A percentile compares a stretch with the other conserved stretches of the same genome.
These are phyloP conservation scores for Pseudogymnoascus sp. DNA, from an alignment of 2,329 filamentous ascomycete genomes.

Conservation along the genomic window DNA sequence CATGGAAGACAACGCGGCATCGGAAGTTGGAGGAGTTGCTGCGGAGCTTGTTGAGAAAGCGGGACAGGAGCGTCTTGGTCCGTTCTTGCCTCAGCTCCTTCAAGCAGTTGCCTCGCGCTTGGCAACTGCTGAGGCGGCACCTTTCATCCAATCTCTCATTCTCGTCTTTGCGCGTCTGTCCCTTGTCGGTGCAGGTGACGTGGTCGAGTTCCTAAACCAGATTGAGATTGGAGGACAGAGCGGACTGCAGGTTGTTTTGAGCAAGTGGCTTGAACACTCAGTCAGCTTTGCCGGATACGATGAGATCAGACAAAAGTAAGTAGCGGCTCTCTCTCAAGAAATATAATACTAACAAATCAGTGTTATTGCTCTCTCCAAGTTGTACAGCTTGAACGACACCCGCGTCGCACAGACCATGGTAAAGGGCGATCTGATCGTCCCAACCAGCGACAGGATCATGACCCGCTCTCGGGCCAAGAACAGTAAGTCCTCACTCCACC, in stretches of 20 bases:
- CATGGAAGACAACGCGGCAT: conserved; percentile 88
- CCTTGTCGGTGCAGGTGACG: conserved; percentile 75
- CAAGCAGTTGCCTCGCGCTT: conserved; percentile 82
- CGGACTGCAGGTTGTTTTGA: conserved; percentile 81
- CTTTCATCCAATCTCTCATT: conserved; percentile 92
- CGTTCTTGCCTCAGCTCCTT: conserved; percentile 80
- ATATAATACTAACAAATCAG: conserved; percentile 39
- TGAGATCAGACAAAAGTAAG: conserved; percentile 91
- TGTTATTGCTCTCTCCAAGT: conserved; percentile 84
- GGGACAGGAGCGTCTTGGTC: conserved; percentile 81
- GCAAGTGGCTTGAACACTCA: conserved; percentile 96
- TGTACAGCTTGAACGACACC: conserved; percentile 80
- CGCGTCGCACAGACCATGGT: conserved; percentile 74
- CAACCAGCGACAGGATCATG: conserved; percentile 76
- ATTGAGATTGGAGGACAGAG: conserved; percentile 72
- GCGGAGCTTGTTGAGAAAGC: conserved; percentile 95
- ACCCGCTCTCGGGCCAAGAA: conserved; percentile 83
- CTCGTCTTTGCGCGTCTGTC: conserved; percentile 90
- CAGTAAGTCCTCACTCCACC: conserved; percentile 45
- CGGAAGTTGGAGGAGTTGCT: conserved; percentile 91
- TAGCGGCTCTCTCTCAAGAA: conserved; percentile 14
- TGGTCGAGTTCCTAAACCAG: conserved; percentile 83
- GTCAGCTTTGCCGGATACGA: conserved; percentile 97
- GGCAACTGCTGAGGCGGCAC: conserved; percentile 72
- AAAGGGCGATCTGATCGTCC: conserved; percentile 84